A percentile compares a stretch with the other conserved stretches of the same genome.
Conservation (phyloP, 192 early-diverging fungal genomes). For the Linnemannia zychae region DNA sequence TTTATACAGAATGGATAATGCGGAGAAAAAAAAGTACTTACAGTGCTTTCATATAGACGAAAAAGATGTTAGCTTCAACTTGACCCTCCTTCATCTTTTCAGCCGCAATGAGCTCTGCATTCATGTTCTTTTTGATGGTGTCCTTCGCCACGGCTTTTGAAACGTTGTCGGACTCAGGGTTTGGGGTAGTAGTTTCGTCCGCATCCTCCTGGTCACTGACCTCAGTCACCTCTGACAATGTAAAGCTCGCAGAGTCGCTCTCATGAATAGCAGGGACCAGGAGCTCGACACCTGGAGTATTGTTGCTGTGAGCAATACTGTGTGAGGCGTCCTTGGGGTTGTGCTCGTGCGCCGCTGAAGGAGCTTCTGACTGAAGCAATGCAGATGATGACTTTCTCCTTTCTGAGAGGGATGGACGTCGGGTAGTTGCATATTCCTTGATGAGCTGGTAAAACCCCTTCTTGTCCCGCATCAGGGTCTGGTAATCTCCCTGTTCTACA, state of each 20-base stretch:
- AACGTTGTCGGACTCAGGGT: not conserved
- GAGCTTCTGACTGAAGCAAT: not conserved
- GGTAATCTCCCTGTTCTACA: constrained; percentile 66
- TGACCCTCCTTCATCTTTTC: constrained; percentile 25
- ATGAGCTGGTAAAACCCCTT: constrained; percentile 58
- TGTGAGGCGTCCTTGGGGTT: not conserved
- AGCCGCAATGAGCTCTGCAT: constrained; percentile 13
- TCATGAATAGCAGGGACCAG: constrained; percentile 31
- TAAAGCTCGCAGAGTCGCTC: constrained; percentile 9
- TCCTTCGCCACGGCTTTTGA: not conserved
- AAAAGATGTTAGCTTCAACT: constrained; percentile 19
- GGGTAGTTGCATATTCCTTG: constrained; percentile 17
- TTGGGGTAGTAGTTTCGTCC: not conserved
- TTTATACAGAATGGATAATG: not conserved
- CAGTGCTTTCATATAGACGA: constrained; percentile 38
- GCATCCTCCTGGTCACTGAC: not conserved
- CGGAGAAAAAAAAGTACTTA: constrained; percentile 5
- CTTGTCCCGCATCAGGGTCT: constrained; percentile 57
- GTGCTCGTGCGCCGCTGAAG: not conserved
- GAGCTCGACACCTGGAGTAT: not conserved
- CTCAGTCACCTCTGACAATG: not conserved
- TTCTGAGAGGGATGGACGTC: not conserved
- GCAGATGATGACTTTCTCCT: not conserved
- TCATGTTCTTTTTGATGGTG: constrained; percentile 23
- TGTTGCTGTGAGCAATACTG: not conserved